Evolutionary conservation across 2,329 filamentous ascomycete genomes (phyloP), one percentile per base, ranked within the genome.

Genomic region (Colletotrichum godetiae): DNA sequence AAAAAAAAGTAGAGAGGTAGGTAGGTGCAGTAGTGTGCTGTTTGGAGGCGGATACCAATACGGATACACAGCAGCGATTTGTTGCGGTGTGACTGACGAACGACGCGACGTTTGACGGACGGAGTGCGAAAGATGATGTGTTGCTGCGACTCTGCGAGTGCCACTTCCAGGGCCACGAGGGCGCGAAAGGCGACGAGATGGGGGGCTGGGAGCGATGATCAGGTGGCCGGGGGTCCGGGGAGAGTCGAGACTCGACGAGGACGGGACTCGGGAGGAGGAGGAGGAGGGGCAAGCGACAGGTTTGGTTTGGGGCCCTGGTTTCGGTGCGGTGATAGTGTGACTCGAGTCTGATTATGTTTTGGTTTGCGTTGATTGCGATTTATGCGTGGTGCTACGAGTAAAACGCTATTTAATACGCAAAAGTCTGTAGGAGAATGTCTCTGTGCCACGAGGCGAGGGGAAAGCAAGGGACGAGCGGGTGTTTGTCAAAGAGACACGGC

Each of bases 51-150:
- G 62, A 65, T 65, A 65, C 37, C 19, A 29, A 29, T 15, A 13
- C 52, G 62, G 5, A 29, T 15, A 13, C 52, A 52, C 53, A 65
- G 62, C 29, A 65, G 62, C 42, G 42, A 19, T 49, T 49, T 49
- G 42, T 57, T 65, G 62, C 62, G 62, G 62, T 65, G 62, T 65
- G 62, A 65, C 52, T 52, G 62, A 65, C 55, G 61, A 64, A 64
- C 61, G 52, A 12, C 35, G 35, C 35, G 42, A 49, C 42, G 42
- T 11, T 22, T 49, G 42, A 49, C 42, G 19, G 22, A 22, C 19
- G 42, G 5, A n/a, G 42, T 19, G 42, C 42, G n/a, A 49, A 49
- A 11, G 42, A 22, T 49, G 42, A 49, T 15, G 42, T 49, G 42
- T 49, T 49, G 42, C 42, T 49, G 42, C 42, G 19, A 49, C 19